Base-by-base conservation (phyloP, 345 rosid genomes). In the Eucalyptus polybractea region DNA sequence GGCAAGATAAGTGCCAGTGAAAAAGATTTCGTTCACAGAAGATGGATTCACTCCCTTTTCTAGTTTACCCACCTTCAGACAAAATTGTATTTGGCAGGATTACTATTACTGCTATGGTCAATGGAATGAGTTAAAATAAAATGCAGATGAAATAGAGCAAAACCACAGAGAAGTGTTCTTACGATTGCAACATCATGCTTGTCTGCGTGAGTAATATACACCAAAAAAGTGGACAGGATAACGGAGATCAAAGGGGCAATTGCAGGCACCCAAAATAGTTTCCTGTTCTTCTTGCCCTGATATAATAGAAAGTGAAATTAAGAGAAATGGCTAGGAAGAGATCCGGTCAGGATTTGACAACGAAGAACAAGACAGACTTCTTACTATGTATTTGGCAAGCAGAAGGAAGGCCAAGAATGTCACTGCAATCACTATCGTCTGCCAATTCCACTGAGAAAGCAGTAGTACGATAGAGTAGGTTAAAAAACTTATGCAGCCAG, bases 371-470 rank as follows among this genome's bases (percentile, higher is more conserved):
- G 45, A 76, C 83, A 37, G 8, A 31, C 37, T 31, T 87, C 95
- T 91, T 93, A 93, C 95, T 27, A 91, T 88, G 87, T 89, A 88
- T 91, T 91, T 93, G 25, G 96, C 88, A 56, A 90, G 40, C 50
- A 93, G 25, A 50, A 93, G 93, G 91, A 94, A 91, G 85, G 90
- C 76, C 42, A 93, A 91, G 89, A 94, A 94, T 47, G 92, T 87
- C 51, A 89, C 87, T 27, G 94, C 95, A 87, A 93, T 86, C 14
- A 91, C 89, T 80, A 91, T 88, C 69, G 94, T 93, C 91, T 93
- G 92, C 96, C 94, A 92, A 86, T 91, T 91, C 96, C 96, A 94
- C 95, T 93, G 95, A 93, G 88, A 47, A 86, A 85, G 51, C 10
- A 40, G 37, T 50, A 50, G 54, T 27, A 51, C 45, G 27, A 76